These are phyloP conservation scores for Balakata baccata DNA, from an alignment of 345 rosid species.

Conservation along the genomic window DNA sequence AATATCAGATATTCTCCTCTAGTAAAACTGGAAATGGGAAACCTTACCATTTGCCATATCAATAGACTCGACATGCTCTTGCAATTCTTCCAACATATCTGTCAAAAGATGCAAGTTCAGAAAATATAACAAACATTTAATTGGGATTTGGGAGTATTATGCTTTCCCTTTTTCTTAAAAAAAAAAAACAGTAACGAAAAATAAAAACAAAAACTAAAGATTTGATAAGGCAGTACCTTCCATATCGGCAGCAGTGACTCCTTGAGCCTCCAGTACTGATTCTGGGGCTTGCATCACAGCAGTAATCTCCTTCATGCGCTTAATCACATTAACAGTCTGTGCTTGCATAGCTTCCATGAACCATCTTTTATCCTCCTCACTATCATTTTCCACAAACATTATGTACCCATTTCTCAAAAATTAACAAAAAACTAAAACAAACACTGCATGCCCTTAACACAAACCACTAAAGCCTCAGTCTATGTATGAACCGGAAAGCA, in stretches of 20 bases:
- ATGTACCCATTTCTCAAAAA: neutral
- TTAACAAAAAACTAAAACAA: neutral
- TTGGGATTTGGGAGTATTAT: neutral
- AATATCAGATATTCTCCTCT: neutral
- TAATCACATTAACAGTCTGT: constrained; percentile 61
- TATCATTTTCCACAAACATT: constrained; percentile 16
- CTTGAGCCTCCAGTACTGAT: constrained; percentile 66
- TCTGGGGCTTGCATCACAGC: constrained; percentile 74
- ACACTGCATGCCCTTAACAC: neutral
- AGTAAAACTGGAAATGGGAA: constrained; percentile 25
- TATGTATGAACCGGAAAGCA: neutral
- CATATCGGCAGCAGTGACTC: constrained; percentile 63
- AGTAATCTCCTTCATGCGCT: constrained; percentile 84
- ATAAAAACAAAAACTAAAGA: neutral
- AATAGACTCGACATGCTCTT: constrained; percentile 49
- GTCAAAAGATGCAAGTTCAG: constrained; percentile 11
- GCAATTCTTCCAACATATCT: constrained; percentile 70
- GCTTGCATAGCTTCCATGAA: constrained; percentile 96
- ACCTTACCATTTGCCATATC: constrained; percentile 26
- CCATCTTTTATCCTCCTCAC: constrained; percentile 90
- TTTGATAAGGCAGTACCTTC: constrained; percentile 44
- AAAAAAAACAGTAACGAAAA: neutral
- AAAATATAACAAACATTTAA: neutral
- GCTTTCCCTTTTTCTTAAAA: neutral
- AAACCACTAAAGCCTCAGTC: neutral